Conservation (phyloP, 2,329 filamentous ascomycete genomes). For the Aureobasidium musti region DNA sequence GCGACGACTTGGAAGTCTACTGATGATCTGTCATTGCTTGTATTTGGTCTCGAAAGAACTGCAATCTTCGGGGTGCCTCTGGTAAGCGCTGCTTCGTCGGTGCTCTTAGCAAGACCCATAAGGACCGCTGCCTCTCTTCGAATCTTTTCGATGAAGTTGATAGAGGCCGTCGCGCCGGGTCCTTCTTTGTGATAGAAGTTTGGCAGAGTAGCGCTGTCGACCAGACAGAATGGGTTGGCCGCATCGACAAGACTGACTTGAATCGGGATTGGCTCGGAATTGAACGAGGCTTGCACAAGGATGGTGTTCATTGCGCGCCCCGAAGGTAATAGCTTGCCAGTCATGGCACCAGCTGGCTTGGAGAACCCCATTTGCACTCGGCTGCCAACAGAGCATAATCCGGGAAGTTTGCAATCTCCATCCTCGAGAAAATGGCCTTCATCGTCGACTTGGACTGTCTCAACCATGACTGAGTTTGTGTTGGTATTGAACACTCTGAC, state of each 20-base stretch:
- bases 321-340: conserved; percentile 33
- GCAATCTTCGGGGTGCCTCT: conserved; percentile 36
- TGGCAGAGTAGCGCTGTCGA: conserved; percentile 32
- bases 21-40: not conserved
- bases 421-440: conserved; percentile 36
- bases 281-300: conserved; percentile 12
- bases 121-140: conserved; percentile 33
- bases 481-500: conserved; percentile 36
- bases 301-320: conserved; percentile 31
- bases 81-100: conserved; percentile 34
- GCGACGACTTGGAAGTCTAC: conserved; percentile 35
- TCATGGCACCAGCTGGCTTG: conserved; percentile 34
- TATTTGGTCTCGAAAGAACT: conserved; percentile 32
- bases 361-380: conserved; percentile 33
- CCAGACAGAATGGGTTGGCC: conserved; percentile 34
- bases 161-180: conserved; percentile 28
- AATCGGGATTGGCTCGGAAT: conserved; percentile 31
- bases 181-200: conserved; percentile 23
- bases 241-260: conserved; percentile 34
- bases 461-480: conserved; percentile 34
- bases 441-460: conserved; percentile 35
- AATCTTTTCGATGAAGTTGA: conserved; percentile 33
- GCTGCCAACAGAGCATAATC: conserved; percentile 32
- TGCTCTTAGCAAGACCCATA: conserved; percentile 33
- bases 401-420: conserved; percentile 33